These are phyloP conservation scores for Porodaedalea pini DNA, from an alignment of 1,284 basidiomycete species.

Conservation along the genomic window DNA sequence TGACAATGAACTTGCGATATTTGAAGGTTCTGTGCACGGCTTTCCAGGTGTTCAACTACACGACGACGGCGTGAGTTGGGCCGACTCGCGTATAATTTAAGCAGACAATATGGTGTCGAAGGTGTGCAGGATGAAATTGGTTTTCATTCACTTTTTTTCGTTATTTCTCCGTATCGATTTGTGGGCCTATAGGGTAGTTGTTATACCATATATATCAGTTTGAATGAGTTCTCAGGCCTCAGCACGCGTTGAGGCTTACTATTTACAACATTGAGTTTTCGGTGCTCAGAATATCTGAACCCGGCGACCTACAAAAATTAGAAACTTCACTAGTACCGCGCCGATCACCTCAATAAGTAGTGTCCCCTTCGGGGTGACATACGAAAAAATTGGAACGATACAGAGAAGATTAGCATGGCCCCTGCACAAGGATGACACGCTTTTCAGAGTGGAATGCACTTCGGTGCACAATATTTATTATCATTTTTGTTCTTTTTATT, in stretches of 20 bases:
- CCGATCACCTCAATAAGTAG: neutral
- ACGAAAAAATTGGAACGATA: conserved; percentile 22
- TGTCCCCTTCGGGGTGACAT: conserved; percentile 22
- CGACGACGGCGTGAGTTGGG: neutral
- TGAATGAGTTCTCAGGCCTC: too few relatives aligned
- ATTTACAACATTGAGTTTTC: too few relatives aligned
- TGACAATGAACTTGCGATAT: neutral
- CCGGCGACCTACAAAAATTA: conserved; percentile 15
- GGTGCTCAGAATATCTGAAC: too few relatives aligned
- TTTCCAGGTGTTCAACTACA: conserved; percentile 13
- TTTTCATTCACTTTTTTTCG: too few relatives aligned
- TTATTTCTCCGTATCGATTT: too few relatives aligned
- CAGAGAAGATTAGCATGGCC: conserved; percentile 23
- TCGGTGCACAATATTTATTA: conserved; percentile 22
- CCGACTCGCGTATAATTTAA: neutral
- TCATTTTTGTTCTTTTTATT: conserved; percentile 3
- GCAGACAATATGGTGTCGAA: neutral
- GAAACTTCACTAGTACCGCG: neutral
- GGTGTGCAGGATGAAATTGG: too few relatives aligned
- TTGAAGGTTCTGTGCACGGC: conserved; percentile 15
- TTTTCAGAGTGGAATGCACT: too few relatives aligned
- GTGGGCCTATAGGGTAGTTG: neutral
- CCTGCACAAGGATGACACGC: conserved; percentile 22
- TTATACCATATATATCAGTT: too few relatives aligned
- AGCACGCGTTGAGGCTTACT: too few relatives aligned